Base-by-base conservation (phyloP, 345 rosid genomes). In the Noccaea bulbosa region DNA sequence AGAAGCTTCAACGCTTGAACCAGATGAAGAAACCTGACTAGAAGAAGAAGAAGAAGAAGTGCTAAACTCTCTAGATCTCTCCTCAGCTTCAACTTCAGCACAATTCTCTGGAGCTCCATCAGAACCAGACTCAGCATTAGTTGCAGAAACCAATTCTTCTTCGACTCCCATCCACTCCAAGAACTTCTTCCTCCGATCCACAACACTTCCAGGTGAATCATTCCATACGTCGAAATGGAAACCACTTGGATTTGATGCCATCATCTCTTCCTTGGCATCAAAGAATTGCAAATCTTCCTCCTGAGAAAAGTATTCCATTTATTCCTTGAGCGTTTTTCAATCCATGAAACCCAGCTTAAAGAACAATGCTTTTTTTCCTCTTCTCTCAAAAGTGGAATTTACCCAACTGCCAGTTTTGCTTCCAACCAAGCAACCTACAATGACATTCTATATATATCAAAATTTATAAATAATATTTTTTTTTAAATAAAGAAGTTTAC, bases 231-330 rank as follows among this genome's bases (percentile, higher is more conserved):
- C 54, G 45, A 65, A 81, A 49, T 51, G 72, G 35, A 54, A 71
- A 65, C 11, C 67, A 34, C 54, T 78, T 77, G 67, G 75, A 65
- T 34, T 52, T 48, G 82, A 75, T 60, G 83, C 66, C 75, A 81
- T 71, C 63, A 82, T 71, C 66, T 88, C 93, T 46, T 86, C 89
- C 16, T 54, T 73, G 32, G 96, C 92, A 79, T 93, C 97, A 16
- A 87, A 90, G 71, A 90, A 93, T 5, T 65, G 81, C 51, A 60
- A 70, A 56, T 80, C 90, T 78, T 88, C 88, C 16, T 82, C 98
- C 67, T 81, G 89, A 60, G 80, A 69, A 59, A 82, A 81, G 79
- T 88, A 76, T 66, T 82, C 90, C 97, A 93, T 93, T 76, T 24
- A 66, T 79, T 75, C 77, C 75, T 62, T 59, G 48, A 74, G 79